A percentile compares a stretch with the other conserved stretches of the same genome.
Conservation (phyloP, 2,329 filamentous ascomycete genomes). For the Aphanocladium album region DNA sequence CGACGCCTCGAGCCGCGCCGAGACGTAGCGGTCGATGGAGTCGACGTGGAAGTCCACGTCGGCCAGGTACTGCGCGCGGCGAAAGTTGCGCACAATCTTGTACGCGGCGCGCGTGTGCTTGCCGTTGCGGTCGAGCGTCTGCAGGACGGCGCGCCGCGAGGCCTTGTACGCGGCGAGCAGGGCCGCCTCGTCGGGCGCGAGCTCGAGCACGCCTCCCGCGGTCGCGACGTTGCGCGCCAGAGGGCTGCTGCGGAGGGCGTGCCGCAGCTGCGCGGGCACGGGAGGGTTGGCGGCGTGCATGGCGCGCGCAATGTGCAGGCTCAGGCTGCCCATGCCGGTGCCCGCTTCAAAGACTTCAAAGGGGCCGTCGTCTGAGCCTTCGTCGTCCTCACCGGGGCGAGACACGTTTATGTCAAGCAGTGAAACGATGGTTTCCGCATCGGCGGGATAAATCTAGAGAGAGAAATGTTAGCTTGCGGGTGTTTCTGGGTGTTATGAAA, state of each 20-base stretch:
- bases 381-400: conserved; percentile 28
- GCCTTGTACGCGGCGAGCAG: conserved; percentile 40
- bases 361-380: conserved; percentile 29
- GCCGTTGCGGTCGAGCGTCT: conserved; percentile 63
- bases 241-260: conserved; percentile 22
- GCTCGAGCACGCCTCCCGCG: conserved; percentile 20
- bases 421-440: conserved; percentile 70
- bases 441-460: conserved; percentile 56
- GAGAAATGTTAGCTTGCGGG: not conserved
- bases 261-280: conserved; percentile 23
- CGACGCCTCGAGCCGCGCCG: conserved; percentile 41
- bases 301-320: conserved; percentile 68
- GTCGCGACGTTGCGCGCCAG: conserved; percentile 16
- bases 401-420: conserved; percentile 68
- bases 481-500: not conserved
- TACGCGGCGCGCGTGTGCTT: conserved; percentile 61
- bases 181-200: conserved; percentile 17
- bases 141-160: conserved; percentile 63
- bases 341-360: conserved; percentile 79
- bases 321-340: conserved; percentile 78
- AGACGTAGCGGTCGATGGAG: conserved; percentile 59
- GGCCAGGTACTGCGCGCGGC: conserved; percentile 62
- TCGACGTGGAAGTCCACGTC: conserved; percentile 72
- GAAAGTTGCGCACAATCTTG: conserved; percentile 60
- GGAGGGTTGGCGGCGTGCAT: conserved; percentile 67